Percentiles rank a stretch among this genome's conserved stretches.
phyloP scores from a whole-genome alignment of 345 rosid species.

The Sonneratia alba region DNA sequence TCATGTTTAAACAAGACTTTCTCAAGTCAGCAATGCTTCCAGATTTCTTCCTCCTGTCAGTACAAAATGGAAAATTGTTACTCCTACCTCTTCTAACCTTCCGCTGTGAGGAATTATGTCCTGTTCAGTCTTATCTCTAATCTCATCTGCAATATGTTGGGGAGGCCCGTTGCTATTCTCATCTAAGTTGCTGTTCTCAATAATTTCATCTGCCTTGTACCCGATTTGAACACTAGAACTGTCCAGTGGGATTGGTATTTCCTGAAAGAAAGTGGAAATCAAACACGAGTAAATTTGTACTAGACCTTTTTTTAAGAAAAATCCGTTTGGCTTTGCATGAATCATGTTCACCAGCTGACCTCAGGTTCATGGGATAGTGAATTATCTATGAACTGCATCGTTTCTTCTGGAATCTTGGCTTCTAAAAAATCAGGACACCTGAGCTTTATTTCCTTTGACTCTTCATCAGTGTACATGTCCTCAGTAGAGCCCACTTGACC shows the following conservation, averaged over 20 bases:
- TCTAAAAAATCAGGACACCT: background rate
- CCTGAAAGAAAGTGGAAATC: background rate
- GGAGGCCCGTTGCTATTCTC: background rate
- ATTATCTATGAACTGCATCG: background rate
- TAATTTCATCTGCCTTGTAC: background rate
- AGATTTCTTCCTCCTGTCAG: background rate
- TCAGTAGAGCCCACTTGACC: background rate
- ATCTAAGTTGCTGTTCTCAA: background rate
- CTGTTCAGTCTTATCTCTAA: background rate
- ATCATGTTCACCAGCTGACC: slow-evolving; percentile 1
- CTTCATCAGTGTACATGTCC: background rate
- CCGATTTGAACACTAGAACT: background rate
- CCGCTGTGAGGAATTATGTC: background rate
- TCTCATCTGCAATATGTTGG: background rate
- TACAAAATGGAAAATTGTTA: background rate
- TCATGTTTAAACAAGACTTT: background rate
- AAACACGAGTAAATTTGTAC: background rate
- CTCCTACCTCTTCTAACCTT: slow-evolving; percentile 1
- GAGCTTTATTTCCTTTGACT: background rate
- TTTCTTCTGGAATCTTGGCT: background rate
- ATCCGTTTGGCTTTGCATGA: background rate
- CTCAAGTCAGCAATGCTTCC: background rate
- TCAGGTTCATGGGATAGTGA: slow-evolving; percentile 1
- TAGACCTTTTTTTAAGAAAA: background rate
- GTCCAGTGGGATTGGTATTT: background rate